These are phyloP conservation scores for Aspergillus hiratsukae DNA, from an alignment of 2,329 filamentous ascomycete genomes.

Conservation along the genomic window DNA sequence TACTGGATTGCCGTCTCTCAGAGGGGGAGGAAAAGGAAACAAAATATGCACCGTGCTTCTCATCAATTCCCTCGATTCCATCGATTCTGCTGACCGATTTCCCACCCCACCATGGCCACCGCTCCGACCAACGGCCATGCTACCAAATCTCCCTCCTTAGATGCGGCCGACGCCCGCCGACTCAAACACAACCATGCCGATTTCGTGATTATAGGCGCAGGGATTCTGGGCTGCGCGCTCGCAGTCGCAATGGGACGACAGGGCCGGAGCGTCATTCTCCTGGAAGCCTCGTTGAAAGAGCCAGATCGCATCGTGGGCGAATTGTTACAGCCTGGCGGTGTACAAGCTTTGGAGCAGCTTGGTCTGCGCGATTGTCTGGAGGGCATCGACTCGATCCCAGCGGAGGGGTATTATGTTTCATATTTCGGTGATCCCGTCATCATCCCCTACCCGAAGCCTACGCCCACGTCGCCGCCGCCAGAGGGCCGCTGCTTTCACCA, in stretches of 20 bases:
- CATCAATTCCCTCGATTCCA: constrained; percentile 7
- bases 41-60: constrained; percentile 20
- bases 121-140: constrained; percentile 20
- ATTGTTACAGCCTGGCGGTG: constrained; percentile 86
- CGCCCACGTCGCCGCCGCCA: constrained; percentile 47
- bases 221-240: constrained; percentile 81
- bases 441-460: constrained; percentile 73
- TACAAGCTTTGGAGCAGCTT: constrained; percentile 72
- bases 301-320: constrained; percentile 96
- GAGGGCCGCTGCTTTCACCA: constrained; percentile 87
- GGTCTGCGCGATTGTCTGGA: constrained; percentile 80
- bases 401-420: constrained; percentile 81
- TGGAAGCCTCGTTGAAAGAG: constrained; percentile 85
- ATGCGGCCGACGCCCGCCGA: constrained; percentile 43
- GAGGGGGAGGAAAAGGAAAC: neutral
- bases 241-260: constrained; percentile 82
- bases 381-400: constrained; percentile 77
- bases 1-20: neutral
- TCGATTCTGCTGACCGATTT: constrained; percentile 10
- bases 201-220: constrained; percentile 87
- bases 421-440: constrained; percentile 69
- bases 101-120: constrained; percentile 22
- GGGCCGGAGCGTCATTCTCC: constrained; percentile 81
- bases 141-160: constrained; percentile 13
- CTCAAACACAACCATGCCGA: constrained; percentile 62